These are phyloP conservation scores for Orbilia javanica DNA, from an alignment of 2,329 filamentous ascomycete genomes.

Conservation along the genomic window DNA sequence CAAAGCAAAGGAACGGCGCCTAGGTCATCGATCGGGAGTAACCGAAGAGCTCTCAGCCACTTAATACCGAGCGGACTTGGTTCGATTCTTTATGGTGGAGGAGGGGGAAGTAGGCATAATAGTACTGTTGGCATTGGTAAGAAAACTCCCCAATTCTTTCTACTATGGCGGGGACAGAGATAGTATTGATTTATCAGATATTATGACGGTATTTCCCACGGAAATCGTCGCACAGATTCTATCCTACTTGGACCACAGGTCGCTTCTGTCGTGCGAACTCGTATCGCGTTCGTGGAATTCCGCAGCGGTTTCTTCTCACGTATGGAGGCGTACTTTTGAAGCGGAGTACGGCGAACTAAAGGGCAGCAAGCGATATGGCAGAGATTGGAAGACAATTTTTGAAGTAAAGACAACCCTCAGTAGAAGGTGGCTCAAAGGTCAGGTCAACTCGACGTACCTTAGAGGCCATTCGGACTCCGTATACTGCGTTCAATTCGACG, in stretches of 20 bases:
- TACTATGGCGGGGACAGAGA: not conserved
- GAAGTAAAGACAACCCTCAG: conserved; percentile 80
- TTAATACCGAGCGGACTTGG: conserved; percentile 41
- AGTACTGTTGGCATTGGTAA: conserved; percentile 36
- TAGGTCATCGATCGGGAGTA: not conserved
- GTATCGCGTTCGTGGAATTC: conserved; percentile 73
- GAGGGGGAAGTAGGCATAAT: conserved; percentile 9
- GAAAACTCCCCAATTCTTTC: not conserved
- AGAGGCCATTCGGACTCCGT: conserved; percentile 96
- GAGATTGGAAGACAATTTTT: conserved; percentile 90
- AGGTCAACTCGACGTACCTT: conserved; percentile 85
- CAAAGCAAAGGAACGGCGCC: conserved; percentile 22
- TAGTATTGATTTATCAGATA: conserved; percentile 65
- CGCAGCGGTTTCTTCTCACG: conserved; percentile 71
- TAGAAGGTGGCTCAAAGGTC: conserved; percentile 81
- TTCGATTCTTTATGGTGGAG: conserved; percentile 28
- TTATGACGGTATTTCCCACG: conserved; percentile 70
- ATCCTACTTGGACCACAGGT: conserved; percentile 72
- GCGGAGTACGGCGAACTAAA: conserved; percentile 72
- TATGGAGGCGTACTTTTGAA: conserved; percentile 75
- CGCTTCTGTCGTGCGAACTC: conserved; percentile 70
- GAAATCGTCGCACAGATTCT: conserved; percentile 74
- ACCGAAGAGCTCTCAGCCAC: conserved; percentile 26
- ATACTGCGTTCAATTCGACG: conserved; percentile 97
- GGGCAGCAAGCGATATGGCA: conserved; percentile 69